Evolutionary conservation across 2,329 filamentous ascomycete species (phyloP).

Genomic region (Cercospora zeina): DNA sequence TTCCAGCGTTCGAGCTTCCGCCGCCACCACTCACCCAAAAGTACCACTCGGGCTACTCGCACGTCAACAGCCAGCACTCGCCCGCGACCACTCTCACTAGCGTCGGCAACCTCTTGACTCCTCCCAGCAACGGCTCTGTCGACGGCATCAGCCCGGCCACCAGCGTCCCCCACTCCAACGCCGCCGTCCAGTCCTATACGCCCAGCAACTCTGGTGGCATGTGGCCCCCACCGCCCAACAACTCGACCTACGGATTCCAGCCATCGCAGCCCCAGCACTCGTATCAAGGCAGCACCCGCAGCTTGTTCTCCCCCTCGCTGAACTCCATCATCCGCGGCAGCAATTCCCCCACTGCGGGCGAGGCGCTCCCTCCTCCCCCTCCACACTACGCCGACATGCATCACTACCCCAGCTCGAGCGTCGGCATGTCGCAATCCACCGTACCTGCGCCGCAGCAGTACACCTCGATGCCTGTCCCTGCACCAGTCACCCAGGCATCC

Average conservation of each 20-base stretch:
- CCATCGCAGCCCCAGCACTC: slow-evolving; percentile 48
- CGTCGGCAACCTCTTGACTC: slow-evolving; percentile 63
- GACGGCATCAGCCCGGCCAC: slow-evolving; percentile 65
- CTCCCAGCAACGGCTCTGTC: slow-evolving; percentile 59
- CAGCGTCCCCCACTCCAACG: slow-evolving; percentile 56
- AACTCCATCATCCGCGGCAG: slow-evolving; percentile 55
- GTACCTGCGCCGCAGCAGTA: slow-evolving; percentile 48
- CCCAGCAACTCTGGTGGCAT: slow-evolving; percentile 60
- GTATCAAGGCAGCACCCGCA: slow-evolving; percentile 47
- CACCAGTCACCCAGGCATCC: slow-evolving; percentile 45
- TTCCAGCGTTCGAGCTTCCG: slow-evolving; percentile 69
- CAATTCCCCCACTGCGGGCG: slow-evolving; percentile 61
- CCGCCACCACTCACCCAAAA: slow-evolving; percentile 60
- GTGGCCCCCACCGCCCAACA: slow-evolving; percentile 56
- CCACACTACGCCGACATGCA: slow-evolving; percentile 63
- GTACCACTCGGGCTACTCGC: slow-evolving; percentile 41
- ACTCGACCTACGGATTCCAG: slow-evolving; percentile 57
- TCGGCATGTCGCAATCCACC: slow-evolving; percentile 58
- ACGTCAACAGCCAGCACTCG: slow-evolving; percentile 48
- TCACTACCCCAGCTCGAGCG: slow-evolving; percentile 58
- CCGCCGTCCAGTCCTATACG: slow-evolving; percentile 58
- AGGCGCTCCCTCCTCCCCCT: slow-evolving; percentile 58
- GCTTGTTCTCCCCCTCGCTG: slow-evolving; percentile 60
- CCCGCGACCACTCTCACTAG: slow-evolving; percentile 49
- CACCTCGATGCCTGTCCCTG: slow-evolving; percentile 45